Base-by-base conservation (phyloP, 2,329 filamentous ascomycete species). In the Exophiala oligosperma region DNA sequence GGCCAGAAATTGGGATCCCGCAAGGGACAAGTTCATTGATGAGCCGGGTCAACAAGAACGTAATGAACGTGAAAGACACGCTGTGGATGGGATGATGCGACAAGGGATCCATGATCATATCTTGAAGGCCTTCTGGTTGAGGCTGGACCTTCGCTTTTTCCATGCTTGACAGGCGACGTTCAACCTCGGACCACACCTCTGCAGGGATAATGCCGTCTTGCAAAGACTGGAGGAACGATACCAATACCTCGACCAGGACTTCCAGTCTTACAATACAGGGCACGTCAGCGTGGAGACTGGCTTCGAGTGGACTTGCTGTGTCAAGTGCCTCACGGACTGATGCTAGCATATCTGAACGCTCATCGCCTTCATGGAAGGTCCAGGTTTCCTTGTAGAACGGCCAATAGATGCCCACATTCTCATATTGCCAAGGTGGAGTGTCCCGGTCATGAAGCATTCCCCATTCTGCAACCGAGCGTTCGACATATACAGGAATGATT, bases 51-150 rank as follows among this genome's bases (percentile, higher is more conserved):
- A 97, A 79, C 74, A 92, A 92, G 7, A 90, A 86, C 0, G 88
- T 91, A 14, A 97, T 77, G 64, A 97, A 92, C 1, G 96, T 89
- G 68, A 97, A 96, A 0, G 89, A 89, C 55, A 96, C 92, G 69
- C 91, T 94, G 74, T 96, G 89, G 50, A 88, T 87, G 0, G 91
- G 89, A 0, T 84, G 81, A 1, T 82, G 78, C 0, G 88, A 83
- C 1, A 97, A 80, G 1, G 88, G 81, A 64, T 97, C 92, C 4
- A 96, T 83, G 1, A 94, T 75, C 70, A 77, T 79, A 40, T 79
- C 79, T 61, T 84, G 81, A 46, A 81, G 77, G 47, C 87, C 84
- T 56, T 88, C 84, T 43, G 71, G 70, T 3, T 74, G 72, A 8
- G 76, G 68, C 23, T 76, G 72, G 1, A 71, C 72, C 37, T 78